Percentiles rank a stretch among this genome's conserved stretches.
phyloP scores from a whole-genome alignment of 768 basidiomycete genomes.

The Clathrus columnatus region DNA sequence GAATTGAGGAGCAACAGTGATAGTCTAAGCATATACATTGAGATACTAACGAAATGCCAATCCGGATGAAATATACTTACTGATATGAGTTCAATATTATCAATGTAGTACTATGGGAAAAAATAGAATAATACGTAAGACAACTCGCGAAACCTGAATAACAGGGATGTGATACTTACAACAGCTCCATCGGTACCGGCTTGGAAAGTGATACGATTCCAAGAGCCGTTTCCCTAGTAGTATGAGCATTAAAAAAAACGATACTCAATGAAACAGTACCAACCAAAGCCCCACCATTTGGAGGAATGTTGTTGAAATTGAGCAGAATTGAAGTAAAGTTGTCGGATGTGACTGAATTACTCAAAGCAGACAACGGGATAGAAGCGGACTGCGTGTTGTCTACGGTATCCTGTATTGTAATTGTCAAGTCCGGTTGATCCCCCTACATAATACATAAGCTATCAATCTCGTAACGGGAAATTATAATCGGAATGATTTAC shows the following conservation, averaged over 20 bases:
- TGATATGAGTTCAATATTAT: conserved; percentile 38
- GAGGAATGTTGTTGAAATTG: conserved; percentile 36
- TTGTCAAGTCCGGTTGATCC: conserved; percentile 34
- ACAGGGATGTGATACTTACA: background rate
- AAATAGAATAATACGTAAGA: background rate
- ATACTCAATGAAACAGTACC: background rate
- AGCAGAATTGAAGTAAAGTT: conserved; percentile 38
- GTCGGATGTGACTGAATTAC: conserved; percentile 27
- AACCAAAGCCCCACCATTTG: conserved; percentile 31
- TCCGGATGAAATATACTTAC: conserved; percentile 19
- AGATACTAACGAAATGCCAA: background rate
- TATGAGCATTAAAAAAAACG: background rate
- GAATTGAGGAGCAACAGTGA: conserved; percentile 38
- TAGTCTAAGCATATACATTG: conserved; percentile 22
- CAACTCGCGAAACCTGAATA: background rate
- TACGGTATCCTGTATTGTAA: conserved; percentile 32
- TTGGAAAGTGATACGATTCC: conserved; percentile 46
- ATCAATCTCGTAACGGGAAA: background rate
- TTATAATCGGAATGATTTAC: conserved; percentile 13
- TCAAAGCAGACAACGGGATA: conserved; percentile 36
- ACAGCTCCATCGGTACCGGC: conserved; percentile 36
- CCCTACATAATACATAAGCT: conserved; percentile 24
- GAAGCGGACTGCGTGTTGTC: conserved; percentile 30
- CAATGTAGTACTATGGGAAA: conserved; percentile 32
- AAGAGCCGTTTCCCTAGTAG: conserved; percentile 32